Base-by-base conservation (phyloP, 371 early-diverging fungal genomes). In the Circinella umbellata region DNA sequence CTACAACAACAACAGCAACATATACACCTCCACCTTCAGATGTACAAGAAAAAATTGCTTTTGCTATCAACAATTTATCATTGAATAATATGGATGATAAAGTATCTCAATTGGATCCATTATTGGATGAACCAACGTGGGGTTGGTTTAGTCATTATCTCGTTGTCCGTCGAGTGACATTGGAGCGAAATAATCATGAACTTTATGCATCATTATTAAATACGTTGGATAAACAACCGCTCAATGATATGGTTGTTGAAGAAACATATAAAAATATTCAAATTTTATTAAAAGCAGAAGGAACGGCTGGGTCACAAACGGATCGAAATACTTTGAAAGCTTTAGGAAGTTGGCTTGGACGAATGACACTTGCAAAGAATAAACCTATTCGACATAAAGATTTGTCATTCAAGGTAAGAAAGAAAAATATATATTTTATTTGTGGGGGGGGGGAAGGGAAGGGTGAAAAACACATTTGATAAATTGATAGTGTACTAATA, bases 321-420 rank as follows among this genome's bases (percentile, higher is more conserved):
- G 98, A 98, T 70, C 87, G 96, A n/a, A 86, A 91, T 6, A 82
- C 93, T 18, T 80, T 99, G 54, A 98, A 97, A 78, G 95, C 95
- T 72, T 80, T 98, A 62, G 99, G 98, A n/a, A 89, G 92, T 10
- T 99, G 99, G 99, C 88, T 99, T 7, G 99, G 99, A 51, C 86
- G 89, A 35, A 84, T 98, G 69, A 97, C 99, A 0, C 79, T 99
- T 27, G 96, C 93, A 11, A 90, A 92, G 48, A 92, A 98, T 76
- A 89, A 89, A 63, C 98, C 99, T 27, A 95, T 99, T 76, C 91
- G 93, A 72, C 96, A 97, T 80, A 95, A 95, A 70, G 89, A 97
- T 64, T 80, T 98, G 54, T 89, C 95, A 0, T 92, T 98, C 76
- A 98, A 99, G 85, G 91, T 92, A 78, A 20, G 57, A 54, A 66